Base-by-base conservation (phyloP, 768 basidiomycete species). In the Dentipellis fragilis region DNA sequence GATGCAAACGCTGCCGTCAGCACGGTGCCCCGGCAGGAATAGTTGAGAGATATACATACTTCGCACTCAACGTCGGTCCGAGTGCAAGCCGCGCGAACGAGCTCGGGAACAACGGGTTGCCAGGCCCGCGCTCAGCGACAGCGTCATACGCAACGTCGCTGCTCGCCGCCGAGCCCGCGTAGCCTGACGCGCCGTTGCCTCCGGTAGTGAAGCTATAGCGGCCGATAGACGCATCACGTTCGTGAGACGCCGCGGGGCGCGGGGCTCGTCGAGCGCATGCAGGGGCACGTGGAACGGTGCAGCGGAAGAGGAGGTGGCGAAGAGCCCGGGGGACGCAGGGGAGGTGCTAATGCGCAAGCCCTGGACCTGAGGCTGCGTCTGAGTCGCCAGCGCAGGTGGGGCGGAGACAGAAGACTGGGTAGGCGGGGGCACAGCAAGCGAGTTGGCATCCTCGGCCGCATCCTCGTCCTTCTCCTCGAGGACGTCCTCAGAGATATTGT, bases 41-140 rank as follows among this genome's bases (percentile, higher is more conserved):
- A 17, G 22, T 11, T 8, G 10, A 35, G 34, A 22, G 17, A 52
- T 39, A n/a, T 8, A 67, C 77, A 47, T 62, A 78, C 77, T 74
- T 80, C 16, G 78, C 79, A 12, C 70, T 67, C 62, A 90, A 69
- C 21, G 85, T 89, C 19, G 89, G 88, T 36, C 79, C 80, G 37
- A 77, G 61, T 22, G 80, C 78, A 59, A 92, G 68, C 54, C 78
- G 77, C 35, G 87, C 80, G 68, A 92, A 94, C 65, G 80, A 88
- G 60, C 80, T 85, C 3, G 88, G 87, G 72, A 94, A 94, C 7
- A 92, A 70, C 12, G 89, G 90, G 60, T 83, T 79, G 0, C 88
- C 90, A 1, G 85, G 82, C 1, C 72, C 75, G 5, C 88, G 76
- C 60, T 89, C 87, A 9, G 76, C 79, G n/a, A 79, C 70, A 3